Base-by-base conservation (phyloP, 1,139 yeast genomes). In the Yamadazyma jaroonii region DNA sequence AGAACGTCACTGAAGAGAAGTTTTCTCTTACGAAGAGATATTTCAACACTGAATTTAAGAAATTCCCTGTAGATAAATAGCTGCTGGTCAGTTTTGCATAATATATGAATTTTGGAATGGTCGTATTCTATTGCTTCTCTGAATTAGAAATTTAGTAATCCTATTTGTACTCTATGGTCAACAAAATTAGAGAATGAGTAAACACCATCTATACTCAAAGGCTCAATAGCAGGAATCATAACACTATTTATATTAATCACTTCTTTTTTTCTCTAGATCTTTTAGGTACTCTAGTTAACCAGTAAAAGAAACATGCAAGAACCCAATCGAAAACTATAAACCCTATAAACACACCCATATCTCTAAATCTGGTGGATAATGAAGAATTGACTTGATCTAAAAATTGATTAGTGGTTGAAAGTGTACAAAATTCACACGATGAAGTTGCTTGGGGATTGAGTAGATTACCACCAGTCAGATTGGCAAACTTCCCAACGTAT, bases 211-310 rank as follows among this genome's bases (percentile, higher is more conserved):
- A n/a, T n/a, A n/a, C n/a, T n/a, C n/a, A n/a, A n/a, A n/a, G n/a
- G n/a, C n/a, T n/a, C n/a, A n/a, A n/a, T n/a, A n/a, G n/a, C n/a
- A n/a, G n/a, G n/a, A n/a, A n/a, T n/a, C n/a, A n/a, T n/a, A n/a
- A n/a, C n/a, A n/a, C n/a, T n/a, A n/a, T n/a, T n/a, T n/a, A n/a
- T 2, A 78, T 64, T 22, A 47, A 25, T 9, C n/a, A 27, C 4
- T 25, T 10, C 49, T 53, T 54, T 47, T 54, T 56, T 39, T 50
- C 48, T 47, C 61, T 49, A 41, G 46, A 48, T 28, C 63, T 59
- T 46, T 64, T 67, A 42, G 95, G 95, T 40, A 85, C 95, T 65
- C 95, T 78, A 10, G 79, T 77, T 36, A 82, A 58, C 81, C 85
- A 86, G 61, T 84, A 86, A 40, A 84, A 61, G 53, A 72, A 56